Base-by-base conservation (phyloP, 1,139 yeast species). In the Blastobotrys illinoisensis region DNA sequence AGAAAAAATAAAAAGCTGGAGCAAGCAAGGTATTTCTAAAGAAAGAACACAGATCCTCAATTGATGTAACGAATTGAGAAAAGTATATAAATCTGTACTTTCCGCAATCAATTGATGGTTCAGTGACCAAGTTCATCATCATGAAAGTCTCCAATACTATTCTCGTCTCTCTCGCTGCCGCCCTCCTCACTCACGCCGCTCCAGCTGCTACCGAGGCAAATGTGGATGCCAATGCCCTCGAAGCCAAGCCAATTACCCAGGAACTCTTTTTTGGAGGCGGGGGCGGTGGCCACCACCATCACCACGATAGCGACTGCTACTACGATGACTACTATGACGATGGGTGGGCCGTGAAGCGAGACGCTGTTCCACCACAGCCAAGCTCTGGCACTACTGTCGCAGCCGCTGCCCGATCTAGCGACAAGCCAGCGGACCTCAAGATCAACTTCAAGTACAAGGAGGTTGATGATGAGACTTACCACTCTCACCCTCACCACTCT, bases 211-310 rank as follows among this genome's bases (percentile, higher is more conserved):
- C 20, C 24, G 44, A 19, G 9, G 16, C 40, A 16, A 18, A 28
- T 21, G 46, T n/a, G n/a, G n/a, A 16, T 28, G 50, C 26, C 40
- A n/a, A n/a, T 32, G 3, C 40, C 7, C 14, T 32, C 5, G 40
- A 32, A 32, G 40, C 40, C 40, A 32, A 32, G 40, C 40, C 40
- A 32, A 32, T 32, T n/a, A 32, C 28, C 44, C 44, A 47, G n/a
- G 44, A 47, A 9, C 18, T 47, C 20, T 47, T 47, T 26, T 47
- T 47, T 32, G 49, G 49, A 18, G 32, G 49, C 19, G 53, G 50
- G 1, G 54, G 54, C 7, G 16, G 18, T 45, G 47, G 20, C 19
- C 26, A 14, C 40, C 40, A 46, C 16, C 28, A 46, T 36, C 19
- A 24, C 43, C 18, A 46, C 21, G 43, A 23, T 28, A 7, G 13